Base-by-base conservation (phyloP, 1,284 basidiomycete species). In the Hypsizygus ulmarius region DNA sequence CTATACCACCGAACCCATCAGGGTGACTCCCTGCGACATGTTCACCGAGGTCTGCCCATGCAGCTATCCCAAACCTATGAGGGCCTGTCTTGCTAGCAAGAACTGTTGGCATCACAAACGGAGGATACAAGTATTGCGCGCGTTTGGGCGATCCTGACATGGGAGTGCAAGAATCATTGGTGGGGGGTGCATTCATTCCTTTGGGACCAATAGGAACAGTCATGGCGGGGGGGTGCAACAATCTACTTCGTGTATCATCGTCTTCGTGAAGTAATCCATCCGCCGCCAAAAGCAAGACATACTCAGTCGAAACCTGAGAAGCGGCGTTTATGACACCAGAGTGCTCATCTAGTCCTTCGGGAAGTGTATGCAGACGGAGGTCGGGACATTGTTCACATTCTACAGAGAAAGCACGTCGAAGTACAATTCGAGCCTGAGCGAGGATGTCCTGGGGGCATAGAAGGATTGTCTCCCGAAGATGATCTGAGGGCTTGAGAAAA, bases 231-330 rank as follows among this genome's bases (percentile, higher is more conserved):
- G 72, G 67, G 21, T 62, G 63, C 3, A 75, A 50, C 21, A 81
- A 67, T 42, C 63, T 57, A 2, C 64, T 47, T 48, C 62, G 65
- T 8, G 67, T 66, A 4, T 57, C 54, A 14, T 56, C 50, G 42
- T 63, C 60, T 15, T 73, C 37, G 5, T 57, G 44, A 2, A 54
- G 14, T 6, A 83, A 53, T 3, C 71, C 77, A 30, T 62, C 49
- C 35, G 74, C 67, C 37, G 78, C 76, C 37, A 84, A 63, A 9
- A 85, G 44, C 15, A 86, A 68, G 5, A 79, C 58, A 72, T 75
- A 78, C 14, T 74, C 69, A 1, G 77, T 73, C 6, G 69, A 64
- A 7, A 70, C 61, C 14, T 68, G 68, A 3, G 64, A 57, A 27
- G 70, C 65, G 27, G 64, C 61, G 34, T 63, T 60, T 5, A 79